phyloP scores from a whole-genome alignment of 805 yeast genomes.

The Ogataea pini region DNA sequence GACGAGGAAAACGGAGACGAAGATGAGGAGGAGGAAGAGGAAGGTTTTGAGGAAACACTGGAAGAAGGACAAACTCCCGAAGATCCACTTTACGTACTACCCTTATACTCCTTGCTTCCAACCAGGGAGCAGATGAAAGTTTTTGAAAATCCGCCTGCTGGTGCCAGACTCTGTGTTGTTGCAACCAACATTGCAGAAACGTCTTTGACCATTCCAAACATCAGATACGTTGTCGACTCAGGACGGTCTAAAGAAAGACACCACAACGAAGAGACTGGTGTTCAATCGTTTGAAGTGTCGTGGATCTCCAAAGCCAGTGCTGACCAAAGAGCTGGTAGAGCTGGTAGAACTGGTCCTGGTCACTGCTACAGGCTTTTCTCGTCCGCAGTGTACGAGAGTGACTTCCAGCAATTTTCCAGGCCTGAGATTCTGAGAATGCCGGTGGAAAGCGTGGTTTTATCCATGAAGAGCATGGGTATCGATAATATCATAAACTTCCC shows the following conservation, averaged over 20 bases:
- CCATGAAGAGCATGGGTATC: constrained; percentile 97
- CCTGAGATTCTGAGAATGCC: constrained; percentile 97
- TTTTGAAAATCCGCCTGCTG: constrained; percentile 80
- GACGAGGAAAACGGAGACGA: constrained; percentile 38
- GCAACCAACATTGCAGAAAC: constrained; percentile 99
- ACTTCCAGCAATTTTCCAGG: constrained; percentile 74
- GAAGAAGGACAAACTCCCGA: constrained; percentile 69
- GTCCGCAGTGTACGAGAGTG: constrained; percentile 89
- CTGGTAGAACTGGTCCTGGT: constrained; percentile 99
- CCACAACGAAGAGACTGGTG: constrained; percentile 80
- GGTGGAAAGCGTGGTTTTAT: constrained; percentile 90
- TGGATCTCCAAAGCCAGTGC: constrained; percentile 97
- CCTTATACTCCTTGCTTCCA: constrained; percentile 90
- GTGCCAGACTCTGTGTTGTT: constrained; percentile 84
- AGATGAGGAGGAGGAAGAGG: constrained; percentile 52
- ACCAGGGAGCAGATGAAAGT: constrained; percentile 94
- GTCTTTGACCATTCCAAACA: constrained; percentile 93
- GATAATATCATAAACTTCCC: constrained; percentile 90
- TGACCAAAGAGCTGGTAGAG: constrained; percentile 94
- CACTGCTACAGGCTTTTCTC: constrained; percentile 92
- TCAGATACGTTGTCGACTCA: constrained; percentile 91
- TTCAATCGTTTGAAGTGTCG: constrained; percentile 85
- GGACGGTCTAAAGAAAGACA: constrained; percentile 91
- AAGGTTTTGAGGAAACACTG: constrained; percentile 69
- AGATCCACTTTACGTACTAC: constrained; percentile 87